A percentile compares a stretch with the other conserved stretches of the same genome.
Conservation (phyloP, 1,139 yeast species). For the Trichomonascaceae sp. region DNA sequence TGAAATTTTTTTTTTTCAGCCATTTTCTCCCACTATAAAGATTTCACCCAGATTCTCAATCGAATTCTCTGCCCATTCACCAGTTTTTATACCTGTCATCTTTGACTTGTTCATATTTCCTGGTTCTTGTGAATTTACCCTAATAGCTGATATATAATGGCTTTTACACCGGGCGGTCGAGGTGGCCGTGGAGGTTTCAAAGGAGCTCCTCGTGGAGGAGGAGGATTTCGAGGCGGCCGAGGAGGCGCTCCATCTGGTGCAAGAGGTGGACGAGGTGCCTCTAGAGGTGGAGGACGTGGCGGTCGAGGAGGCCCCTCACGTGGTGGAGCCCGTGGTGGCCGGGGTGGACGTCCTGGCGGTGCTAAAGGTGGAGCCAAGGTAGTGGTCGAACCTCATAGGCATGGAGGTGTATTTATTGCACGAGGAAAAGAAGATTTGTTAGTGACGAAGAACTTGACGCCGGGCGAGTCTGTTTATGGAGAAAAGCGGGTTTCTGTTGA, state of each 20-base stretch:
- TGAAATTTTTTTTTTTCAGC: not conserved
- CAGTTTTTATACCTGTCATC: not conserved
- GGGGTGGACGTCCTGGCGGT: slow-evolving; percentile 63
- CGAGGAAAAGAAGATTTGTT: slow-evolving; percentile 98
- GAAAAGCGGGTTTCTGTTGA: slow-evolving; percentile 94
- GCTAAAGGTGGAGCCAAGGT: slow-evolving; percentile 90
- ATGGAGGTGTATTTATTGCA: slow-evolving; percentile 92
- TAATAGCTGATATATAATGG: slow-evolving; percentile 35
- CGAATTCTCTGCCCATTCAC: not conserved
- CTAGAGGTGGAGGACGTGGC: slow-evolving; percentile 28
- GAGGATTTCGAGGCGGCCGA: slow-evolving; percentile 31
- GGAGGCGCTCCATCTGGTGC: slow-evolving; percentile 34
- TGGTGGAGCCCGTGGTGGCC: slow-evolving; percentile 42
- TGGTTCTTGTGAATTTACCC: not conserved
- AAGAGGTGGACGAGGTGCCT: slow-evolving; percentile 26
- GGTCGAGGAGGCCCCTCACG: slow-evolving; percentile 33
- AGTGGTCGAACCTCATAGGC: slow-evolving; percentile 97
- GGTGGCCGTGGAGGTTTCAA: slow-evolving; percentile 31
- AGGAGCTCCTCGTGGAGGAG: slow-evolving; percentile 34
- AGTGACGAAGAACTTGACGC: slow-evolving; percentile 93
- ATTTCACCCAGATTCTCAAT: not conserved
- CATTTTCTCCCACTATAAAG: not conserved
- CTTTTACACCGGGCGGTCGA: slow-evolving; percentile 37
- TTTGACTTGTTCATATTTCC: not conserved
- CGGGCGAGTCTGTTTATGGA: slow-evolving; percentile 93